Base-by-base conservation (phyloP, 768 basidiomycete genomes). In the Kwoniella dendrophila region DNA sequence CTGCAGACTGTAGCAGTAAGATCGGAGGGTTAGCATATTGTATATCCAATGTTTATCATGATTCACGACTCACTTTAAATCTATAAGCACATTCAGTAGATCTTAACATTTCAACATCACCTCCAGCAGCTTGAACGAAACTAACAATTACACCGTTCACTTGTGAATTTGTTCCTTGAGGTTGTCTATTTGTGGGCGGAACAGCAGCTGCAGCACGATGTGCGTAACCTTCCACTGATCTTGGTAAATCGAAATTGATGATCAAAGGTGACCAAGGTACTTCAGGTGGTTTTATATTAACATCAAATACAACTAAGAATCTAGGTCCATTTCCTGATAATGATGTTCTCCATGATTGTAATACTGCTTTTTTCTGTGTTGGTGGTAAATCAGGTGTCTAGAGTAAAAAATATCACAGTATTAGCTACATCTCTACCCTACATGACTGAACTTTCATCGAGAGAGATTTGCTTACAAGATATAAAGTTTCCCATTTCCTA, bases 91-190 rank as follows among this genome's bases (percentile, higher is more conserved):
- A 95, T 83, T 98, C 95, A 83, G 97, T 97, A 70, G 90, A 90
- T 74, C 95, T 86, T 65, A 98, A 82, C 93, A 97, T 96, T 82
- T 98, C 95, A 57, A 97, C 94, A 78, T 98, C 95, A 41, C 93
- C 94, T 30, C 94, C 93, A 14, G 92, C 93, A 56, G 94, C 95
- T 59, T 94, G 96, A 64, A 98, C 94, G 71, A 98, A 93, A 79
- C 95, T 98, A 75, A 99, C 85, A 63, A 96, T 85, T 55, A 97
- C 90, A 29, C 95, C 96, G 57, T 92, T 89, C 54, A 92, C 68
- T 48, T 64, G 58, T 6, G 51, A n/a, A n/a, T n/a, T n/a, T n/a
- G n/a, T 49, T 14, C 58, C 57, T 18, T 49, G 32, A 1, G 55
- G 20, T 5, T 54, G 40, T n/a, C 65, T 41, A 10, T 41, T 54